Base-by-base conservation (phyloP, 441 rosid species). In the Viola pubescens region DNA sequence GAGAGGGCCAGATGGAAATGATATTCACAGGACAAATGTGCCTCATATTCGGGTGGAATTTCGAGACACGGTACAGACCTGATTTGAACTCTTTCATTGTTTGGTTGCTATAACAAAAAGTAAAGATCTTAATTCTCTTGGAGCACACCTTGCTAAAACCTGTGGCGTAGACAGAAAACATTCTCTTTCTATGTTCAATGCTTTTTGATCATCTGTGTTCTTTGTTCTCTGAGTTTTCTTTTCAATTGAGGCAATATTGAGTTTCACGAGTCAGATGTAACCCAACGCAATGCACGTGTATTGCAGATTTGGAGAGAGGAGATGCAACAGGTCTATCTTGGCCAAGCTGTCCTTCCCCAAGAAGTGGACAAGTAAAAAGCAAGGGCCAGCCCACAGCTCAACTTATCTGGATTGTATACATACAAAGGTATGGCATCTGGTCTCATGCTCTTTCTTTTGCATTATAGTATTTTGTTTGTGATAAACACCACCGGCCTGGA, bases 1-100 rank as follows among this genome's bases (percentile, higher is more conserved):
- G 73, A 88, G 97, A 79, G 97, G 98, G 68, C 91, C 98, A 0
- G 86, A 76, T 68, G 99, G 99, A 72, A 94, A 94, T 64, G 94
- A 94, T 67, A 85, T 94, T 77, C 97, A 62, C 50, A 91, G 54
- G 73, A 94, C 99, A 60, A 94, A 94, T 55, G 98, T 94, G 64
- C 98, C 99, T 66, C 97, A 91, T 78, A 94, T 94, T 67, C 85
- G 99, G 43, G 71, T 94, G 69, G 94, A 94, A 75, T 94, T 94
- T 63, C 92, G 98, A 19, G 87, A 88, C 60, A 84, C 83, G 79
- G 99, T 94, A 82, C 0, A 73, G 4, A 19, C 60, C 16, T 50
- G 5, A 44, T 54, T 47, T 26, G 4, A 13, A 39, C 49, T 2
- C 19, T 39, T 9, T 19, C 7, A 10, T n/a, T 19, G 60, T 2